phyloP scores from a whole-genome alignment of 306 rosid species.

The Senna tora region DNA sequence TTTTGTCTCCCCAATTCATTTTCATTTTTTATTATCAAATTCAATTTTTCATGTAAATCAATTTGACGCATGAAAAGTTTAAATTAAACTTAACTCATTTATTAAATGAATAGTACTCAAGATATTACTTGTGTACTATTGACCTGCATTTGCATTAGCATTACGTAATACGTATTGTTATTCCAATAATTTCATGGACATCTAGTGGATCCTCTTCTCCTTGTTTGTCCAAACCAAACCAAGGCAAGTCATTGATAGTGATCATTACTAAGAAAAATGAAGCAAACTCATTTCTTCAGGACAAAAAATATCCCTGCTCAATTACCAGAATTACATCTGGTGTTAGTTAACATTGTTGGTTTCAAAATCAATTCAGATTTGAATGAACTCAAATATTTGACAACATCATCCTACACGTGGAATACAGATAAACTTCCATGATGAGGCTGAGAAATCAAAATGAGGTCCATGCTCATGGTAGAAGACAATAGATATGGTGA shows the following conservation, averaged over 20 bases:
- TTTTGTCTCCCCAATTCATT: background rate
- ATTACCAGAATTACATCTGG: background rate
- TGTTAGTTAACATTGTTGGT: background rate
- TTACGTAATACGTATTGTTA: no score
- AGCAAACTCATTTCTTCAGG: background rate
- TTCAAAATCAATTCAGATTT: background rate
- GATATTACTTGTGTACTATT: no score
- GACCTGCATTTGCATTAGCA: no score
- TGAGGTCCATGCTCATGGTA: no score
- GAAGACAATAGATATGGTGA: background rate
- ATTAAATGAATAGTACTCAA: no score
- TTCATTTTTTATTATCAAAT: background rate
- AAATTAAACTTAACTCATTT: no score
- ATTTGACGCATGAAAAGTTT: no score
- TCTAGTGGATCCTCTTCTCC: no score
- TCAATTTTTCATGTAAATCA: no score
- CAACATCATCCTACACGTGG: background rate
- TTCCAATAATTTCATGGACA: no score
- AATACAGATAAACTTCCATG: background rate
- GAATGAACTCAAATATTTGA: conserved; percentile 18
- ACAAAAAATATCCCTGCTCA: background rate
- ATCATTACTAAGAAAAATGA: background rate
- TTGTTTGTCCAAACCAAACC: no score
- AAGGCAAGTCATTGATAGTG: background rate
- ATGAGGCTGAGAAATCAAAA: no score